These are phyloP conservation scores for Colletotrichum theobromicola DNA, from an alignment of 2,329 filamentous ascomycete species.

Conservation along the genomic window DNA sequence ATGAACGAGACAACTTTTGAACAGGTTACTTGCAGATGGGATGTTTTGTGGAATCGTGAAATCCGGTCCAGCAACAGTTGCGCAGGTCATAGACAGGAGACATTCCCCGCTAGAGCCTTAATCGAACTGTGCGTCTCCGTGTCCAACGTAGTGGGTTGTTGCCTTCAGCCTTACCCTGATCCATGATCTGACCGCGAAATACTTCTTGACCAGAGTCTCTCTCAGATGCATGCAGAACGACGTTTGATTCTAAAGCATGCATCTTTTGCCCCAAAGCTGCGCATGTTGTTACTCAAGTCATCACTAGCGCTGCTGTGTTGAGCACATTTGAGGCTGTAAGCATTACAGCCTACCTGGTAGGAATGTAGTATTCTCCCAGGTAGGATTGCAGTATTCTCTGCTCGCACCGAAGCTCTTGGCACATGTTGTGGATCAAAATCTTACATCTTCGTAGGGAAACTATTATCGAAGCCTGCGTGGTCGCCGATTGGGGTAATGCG, in stretches of 20 bases:
- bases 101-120: background rate
- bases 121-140: background rate
- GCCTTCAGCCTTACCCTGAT: background rate
- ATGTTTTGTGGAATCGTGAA: background rate
- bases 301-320: background rate
- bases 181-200: background rate
- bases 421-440: background rate
- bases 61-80: too few relatives aligned
- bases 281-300: background rate
- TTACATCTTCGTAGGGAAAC: background rate
- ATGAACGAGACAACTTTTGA: too few relatives aligned
- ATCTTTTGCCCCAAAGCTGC: background rate
- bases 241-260: background rate
- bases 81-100: background rate
- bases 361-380: background rate
- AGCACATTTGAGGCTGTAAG: background rate
- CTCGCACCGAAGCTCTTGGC: background rate
- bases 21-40: background rate
- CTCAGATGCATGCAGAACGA: too few relatives aligned
- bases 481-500: background rate
- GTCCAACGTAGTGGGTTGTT: background rate
- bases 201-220: too few relatives aligned
- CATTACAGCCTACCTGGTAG: background rate
- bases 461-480: background rate
- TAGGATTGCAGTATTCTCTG: background rate